Percentiles rank a stretch among this genome's conserved stretches.
Evolutionary conservation across 208 protist species (phyloP).

Genomic region (Novymonas esmeraldas): DNA sequence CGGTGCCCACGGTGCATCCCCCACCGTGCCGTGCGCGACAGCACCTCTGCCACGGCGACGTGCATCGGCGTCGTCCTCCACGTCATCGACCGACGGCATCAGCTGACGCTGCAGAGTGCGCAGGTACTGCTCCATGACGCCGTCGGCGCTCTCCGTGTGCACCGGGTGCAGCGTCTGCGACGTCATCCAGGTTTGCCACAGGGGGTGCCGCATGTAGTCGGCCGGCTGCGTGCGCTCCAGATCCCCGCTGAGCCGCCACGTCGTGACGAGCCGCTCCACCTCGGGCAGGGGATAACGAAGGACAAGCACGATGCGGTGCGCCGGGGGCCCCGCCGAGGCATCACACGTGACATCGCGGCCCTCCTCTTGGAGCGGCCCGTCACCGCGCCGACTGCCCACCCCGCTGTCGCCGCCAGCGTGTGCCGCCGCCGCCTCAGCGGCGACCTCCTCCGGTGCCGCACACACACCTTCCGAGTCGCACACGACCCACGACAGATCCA

Average conservation of each 20-base stretch:
- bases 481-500: conserved; percentile 31
- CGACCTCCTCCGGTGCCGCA: neutral
- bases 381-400: too few species aligned
- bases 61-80: neutral
- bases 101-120: conserved; percentile 21
- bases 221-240: conserved; percentile 28
- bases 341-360: neutral
- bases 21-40: neutral
- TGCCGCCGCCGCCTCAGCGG: too few species aligned
- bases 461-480: neutral
- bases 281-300: conserved; percentile 49
- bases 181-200: conserved; percentile 36
- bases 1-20: neutral
- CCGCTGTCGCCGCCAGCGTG: too few species aligned
- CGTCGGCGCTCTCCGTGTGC: conserved; percentile 25
- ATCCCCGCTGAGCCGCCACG: conserved; percentile 55
- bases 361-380: neutral
- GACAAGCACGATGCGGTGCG: conserved; percentile 15
- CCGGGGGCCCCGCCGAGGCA: neutral
- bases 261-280: conserved; percentile 50
- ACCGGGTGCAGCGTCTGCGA: conserved; percentile 25
- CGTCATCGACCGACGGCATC: neutral
- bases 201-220: conserved; percentile 42
- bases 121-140: conserved; percentile 32
- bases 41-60: neutral